phyloP scores from a whole-genome alignment of 1,284 basidiomycete species.

The Fomes fomentarius region DNA sequence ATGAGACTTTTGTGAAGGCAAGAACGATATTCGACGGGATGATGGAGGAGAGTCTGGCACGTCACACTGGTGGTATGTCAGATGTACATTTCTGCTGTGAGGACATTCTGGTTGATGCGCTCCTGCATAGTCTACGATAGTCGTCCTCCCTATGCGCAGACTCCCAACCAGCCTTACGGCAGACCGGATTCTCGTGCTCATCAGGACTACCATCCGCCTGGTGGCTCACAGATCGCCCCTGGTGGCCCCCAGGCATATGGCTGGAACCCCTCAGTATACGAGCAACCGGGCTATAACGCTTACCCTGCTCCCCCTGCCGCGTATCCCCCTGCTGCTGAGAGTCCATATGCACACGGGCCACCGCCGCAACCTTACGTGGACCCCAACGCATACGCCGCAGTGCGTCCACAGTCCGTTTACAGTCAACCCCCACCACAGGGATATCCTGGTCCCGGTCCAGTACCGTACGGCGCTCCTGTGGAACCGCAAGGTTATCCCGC shows the following conservation, averaged over 20 bases:
- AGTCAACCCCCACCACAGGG: conserved; percentile 25
- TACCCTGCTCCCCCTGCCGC: conserved; percentile 38
- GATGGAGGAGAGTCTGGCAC: conserved; percentile 88
- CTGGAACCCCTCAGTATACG: conserved; percentile 45
- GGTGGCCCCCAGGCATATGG: conserved; percentile 43
- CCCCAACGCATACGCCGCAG: conserved; percentile 40
- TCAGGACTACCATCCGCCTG: conserved; percentile 26
- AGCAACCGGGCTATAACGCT: conserved; percentile 49
- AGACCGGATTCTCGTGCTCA: conserved; percentile 33
- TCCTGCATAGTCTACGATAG: conserved; percentile 36
- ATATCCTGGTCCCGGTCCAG: conserved; percentile 14
- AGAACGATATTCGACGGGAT: conserved; percentile 84
- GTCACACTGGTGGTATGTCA: conserved; percentile 62
- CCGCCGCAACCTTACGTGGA: conserved; percentile 34
- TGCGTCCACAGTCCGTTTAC: conserved; percentile 30
- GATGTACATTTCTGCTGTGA: no score
- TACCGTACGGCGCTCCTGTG: conserved; percentile 21
- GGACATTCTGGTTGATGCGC: no score
- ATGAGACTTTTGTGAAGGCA: conserved; percentile 86
- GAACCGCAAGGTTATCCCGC: conserved; percentile 21
- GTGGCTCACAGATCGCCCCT: conserved; percentile 33
- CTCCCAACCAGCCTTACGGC: conserved; percentile 27
- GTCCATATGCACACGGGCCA: conserved; percentile 22
- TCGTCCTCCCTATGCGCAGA: conserved; percentile 31
- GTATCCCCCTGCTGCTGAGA: conserved; percentile 35